Percentiles rank a stretch among this genome's conserved stretches.
Conservation (phyloP, 768 basidiomycete species). For the Mycena galericulata region DNA sequence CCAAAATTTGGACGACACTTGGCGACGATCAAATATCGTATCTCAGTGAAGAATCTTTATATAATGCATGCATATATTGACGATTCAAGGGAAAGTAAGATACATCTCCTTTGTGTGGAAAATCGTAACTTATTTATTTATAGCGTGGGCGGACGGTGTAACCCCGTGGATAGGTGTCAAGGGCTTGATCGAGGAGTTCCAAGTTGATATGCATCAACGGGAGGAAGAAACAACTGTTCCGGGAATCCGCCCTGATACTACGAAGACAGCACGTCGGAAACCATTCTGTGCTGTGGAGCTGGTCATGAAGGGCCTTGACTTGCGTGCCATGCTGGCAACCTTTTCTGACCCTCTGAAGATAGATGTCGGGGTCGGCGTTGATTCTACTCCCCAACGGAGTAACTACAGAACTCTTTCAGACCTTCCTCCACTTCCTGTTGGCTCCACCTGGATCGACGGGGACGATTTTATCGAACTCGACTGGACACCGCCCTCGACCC, state of each 20-base stretch:
- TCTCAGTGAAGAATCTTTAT: conserved; percentile 80
- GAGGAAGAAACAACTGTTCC: conserved; percentile 80
- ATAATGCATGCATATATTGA: conserved; percentile 91
- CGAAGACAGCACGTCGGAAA: conserved; percentile 77
- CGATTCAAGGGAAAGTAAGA: conserved; percentile 72
- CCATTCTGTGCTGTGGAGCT: conserved; percentile 92
- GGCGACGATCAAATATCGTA: conserved; percentile 92
- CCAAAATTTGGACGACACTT: conserved; percentile 91
- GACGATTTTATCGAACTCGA: conserved; percentile 89
- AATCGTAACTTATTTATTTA: conserved; percentile 13
- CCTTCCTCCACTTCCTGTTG: conserved; percentile 55
- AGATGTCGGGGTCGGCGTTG: conserved; percentile 64
- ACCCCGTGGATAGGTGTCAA: conserved; percentile 89
- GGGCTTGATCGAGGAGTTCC: conserved; percentile 81
- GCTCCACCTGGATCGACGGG: conserved; percentile 77
- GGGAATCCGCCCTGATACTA: conserved; percentile 67
- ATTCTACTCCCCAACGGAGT: conserved; percentile 57
- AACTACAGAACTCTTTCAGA: conserved; percentile 61
- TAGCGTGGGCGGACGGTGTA: conserved; percentile 84
- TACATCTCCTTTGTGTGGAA: background rate
- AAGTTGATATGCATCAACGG: conserved; percentile 93
- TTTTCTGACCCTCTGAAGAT: conserved; percentile 82
- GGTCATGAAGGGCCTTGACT: conserved; percentile 77
- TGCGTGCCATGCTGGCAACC: conserved; percentile 82
- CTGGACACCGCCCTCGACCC: conserved; percentile 65